A percentile compares a stretch with the other conserved stretches of the same genome.
Evolutionary conservation across 2,329 filamentous ascomycete species (phyloP).

Genomic region (Colletotrichum australisinense): DNA sequence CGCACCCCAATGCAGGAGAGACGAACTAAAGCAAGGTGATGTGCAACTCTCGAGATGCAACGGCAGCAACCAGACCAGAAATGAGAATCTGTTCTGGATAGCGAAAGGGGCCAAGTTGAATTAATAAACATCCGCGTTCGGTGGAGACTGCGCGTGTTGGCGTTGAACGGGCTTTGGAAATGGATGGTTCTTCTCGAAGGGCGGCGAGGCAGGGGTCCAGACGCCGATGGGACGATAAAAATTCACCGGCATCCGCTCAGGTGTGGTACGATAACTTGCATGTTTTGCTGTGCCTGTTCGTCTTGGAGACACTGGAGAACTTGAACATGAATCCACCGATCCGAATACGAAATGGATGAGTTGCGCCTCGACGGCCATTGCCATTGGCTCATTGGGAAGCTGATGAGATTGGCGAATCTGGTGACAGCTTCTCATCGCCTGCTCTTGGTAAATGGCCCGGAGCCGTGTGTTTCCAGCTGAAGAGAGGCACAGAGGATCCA

Average conservation of each 20-base stretch:
- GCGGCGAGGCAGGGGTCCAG: constrained; percentile 21
- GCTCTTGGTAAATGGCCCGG: background rate
- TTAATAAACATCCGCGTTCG: constrained; percentile 2
- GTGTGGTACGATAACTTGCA: constrained; percentile 28
- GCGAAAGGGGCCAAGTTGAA: background rate
- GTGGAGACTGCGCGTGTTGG: constrained; percentile 9
- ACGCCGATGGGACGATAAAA: constrained; percentile 31
- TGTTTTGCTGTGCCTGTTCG: constrained; percentile 6
- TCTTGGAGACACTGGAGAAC: background rate
- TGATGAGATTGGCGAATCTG: constrained; percentile 26
- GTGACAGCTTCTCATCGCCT: constrained; percentile 14
- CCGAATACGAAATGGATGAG: constrained; percentile 25
- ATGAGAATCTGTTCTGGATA: fast-evolving
- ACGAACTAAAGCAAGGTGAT: background rate
- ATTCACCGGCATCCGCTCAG: constrained; percentile 30
- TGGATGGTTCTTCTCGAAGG: constrained; percentile 15
- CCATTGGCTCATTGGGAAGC: background rate
- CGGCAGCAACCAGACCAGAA: background rate
- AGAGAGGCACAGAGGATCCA: background rate
- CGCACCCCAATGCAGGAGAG: background rate
- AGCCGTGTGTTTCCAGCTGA: constrained; percentile 13
- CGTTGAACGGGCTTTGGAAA: constrained; percentile 24
- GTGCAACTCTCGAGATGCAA: background rate
- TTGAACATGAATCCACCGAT: background rate
- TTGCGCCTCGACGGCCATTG: too few relatives aligned